Evolutionary conservation across 257 asterid genomes (phyloP).

Genomic region (Apocynum venetum): DNA sequence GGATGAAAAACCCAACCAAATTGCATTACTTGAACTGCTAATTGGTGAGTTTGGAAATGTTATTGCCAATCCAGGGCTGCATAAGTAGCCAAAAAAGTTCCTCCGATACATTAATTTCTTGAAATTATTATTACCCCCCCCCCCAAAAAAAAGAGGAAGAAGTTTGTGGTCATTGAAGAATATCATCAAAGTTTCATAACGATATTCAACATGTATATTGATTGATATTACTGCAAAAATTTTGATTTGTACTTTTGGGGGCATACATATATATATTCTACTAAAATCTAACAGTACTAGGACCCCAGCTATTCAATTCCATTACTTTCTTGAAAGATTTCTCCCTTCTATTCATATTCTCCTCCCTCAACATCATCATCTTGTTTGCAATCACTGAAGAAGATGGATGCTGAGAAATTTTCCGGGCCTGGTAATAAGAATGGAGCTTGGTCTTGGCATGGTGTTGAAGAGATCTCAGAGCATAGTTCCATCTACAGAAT

Average conservation of each 20-base stretch:
- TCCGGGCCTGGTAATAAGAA: constrained; percentile 24
- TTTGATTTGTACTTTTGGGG: not conserved
- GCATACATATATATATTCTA: not conserved
- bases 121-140: no score
- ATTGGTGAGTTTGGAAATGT: no score
- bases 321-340: constrained; percentile 37
- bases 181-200: not conserved
- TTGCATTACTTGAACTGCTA: no score
- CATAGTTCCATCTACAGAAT: constrained; percentile 49
- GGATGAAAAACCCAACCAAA: no score
- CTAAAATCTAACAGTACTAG: constrained; percentile 54
- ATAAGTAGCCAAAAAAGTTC: no score
- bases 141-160: no score
- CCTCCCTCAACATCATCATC: constrained; percentile 16
- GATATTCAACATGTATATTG: not conserved
- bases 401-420: not conserved
- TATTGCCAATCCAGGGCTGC: no score
- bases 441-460: constrained; percentile 28
- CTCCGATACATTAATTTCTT: no score
- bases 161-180: not conserved
- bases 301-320: constrained; percentile 65
- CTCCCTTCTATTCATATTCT: constrained; percentile 32
- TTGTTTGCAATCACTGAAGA: not conserved
- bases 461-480: constrained; percentile 33
- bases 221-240: not conserved